A percentile compares a stretch with the other conserved stretches of the same genome.
Evolutionary conservation across 352 stramenopile genomes (phyloP).

Genomic region (Blastocystis hominis): DNA sequence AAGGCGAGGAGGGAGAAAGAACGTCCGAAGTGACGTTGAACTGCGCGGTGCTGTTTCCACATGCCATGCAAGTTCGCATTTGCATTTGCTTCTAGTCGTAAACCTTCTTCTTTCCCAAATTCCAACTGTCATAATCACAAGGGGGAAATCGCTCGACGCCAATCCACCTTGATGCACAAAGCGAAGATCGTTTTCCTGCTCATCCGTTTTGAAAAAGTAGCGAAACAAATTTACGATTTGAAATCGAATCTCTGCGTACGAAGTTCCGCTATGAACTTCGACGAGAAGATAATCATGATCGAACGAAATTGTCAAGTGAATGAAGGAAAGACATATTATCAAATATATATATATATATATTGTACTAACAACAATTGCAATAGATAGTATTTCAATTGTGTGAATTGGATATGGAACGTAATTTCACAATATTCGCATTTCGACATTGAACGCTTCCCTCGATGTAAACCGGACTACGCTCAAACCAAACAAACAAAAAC

Average conservation of each 20-base stretch:
- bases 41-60: background rate
- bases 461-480: background rate
- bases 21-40: constrained; percentile 19
- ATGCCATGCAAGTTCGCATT: background rate
- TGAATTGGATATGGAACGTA: background rate
- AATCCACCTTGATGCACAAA: background rate
- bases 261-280: background rate
- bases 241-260: constrained; percentile 24
- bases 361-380: background rate
- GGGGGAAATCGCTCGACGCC: background rate
- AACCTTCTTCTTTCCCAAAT: background rate
- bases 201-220: background rate
- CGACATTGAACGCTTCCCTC: background rate
- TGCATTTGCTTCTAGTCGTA: background rate
- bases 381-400: background rate
- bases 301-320: background rate
- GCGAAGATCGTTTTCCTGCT: background rate
- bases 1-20: constrained; percentile 8
- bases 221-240: background rate
- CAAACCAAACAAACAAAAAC: background rate
- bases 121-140: constrained; percentile 1
- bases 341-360: too few species aligned
- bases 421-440: background rate
- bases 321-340: background rate
- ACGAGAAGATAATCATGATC: constrained; percentile 30